Evolutionary conservation across 2,329 filamentous ascomycete species (phyloP), one percentile per base, ranked within the genome.

Genomic region (Hansfordia pulvinata): DNA sequence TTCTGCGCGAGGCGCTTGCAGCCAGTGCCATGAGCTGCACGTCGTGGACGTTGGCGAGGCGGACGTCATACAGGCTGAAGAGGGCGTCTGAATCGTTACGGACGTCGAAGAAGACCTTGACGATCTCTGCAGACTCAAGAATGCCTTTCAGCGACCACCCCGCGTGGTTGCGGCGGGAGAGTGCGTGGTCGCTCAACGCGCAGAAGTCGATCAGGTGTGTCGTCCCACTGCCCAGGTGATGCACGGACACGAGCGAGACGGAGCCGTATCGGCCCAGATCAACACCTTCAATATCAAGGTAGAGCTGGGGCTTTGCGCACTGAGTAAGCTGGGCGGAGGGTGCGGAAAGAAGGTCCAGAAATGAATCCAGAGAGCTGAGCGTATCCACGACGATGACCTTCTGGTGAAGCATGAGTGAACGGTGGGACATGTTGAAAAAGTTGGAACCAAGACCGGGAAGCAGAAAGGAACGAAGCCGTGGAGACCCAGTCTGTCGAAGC

Each of bases 1-100:
- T n/a, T n/a, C n/a, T n/a, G n/a, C n/a, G n/a, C n/a, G n/a, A n/a
- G n/a, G n/a, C n/a, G n/a, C n/a, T n/a, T n/a, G n/a, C n/a, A n/a
- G n/a, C n/a, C n/a, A n/a, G n/a, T n/a, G n/a, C 65, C 56, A 74
- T 63, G 1, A 75, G 49, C 38, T 76, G 67, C 1, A 75, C 28
- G 35, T 75, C 66, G 3, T 58, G 33, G 8, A 72, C 39, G 0
- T 62, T 58, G 0, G 35, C 31, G 0, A 74, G 36, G 0, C 30
- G 14, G 32, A 75, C 49, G 0, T 38, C 20, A 33, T 47, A 70
- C 18, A 55, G 59, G 23, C 22, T 39, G 37, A 52, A 68, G 0
- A 76, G 43, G 0, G 68, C 66, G 35, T 73, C 62, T 0, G 69
- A 66, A 36, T 72, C 65, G 34, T 64, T 66, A 3, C 67, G 62